These are phyloP conservation scores for Candida nonsorbophila DNA, from an alignment of 805 yeast species.

Conservation along the genomic window DNA sequence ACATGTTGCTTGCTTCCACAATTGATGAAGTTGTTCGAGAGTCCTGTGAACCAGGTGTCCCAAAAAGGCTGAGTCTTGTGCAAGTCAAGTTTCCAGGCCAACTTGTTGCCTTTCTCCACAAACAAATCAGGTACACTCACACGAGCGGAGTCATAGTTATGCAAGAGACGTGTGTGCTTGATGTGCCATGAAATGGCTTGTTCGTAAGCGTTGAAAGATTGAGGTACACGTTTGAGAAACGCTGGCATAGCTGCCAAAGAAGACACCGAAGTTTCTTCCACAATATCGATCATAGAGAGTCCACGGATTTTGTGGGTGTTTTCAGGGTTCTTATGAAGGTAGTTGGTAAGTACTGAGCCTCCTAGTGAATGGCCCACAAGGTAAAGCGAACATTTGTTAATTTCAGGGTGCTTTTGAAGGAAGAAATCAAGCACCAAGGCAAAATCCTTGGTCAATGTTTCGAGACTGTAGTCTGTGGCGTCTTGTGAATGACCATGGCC, in stretches of 20 bases:
- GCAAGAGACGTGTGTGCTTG: slow-evolving; percentile 42
- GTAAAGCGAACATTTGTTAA: slow-evolving; percentile 39
- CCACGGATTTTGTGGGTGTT: slow-evolving; percentile 46
- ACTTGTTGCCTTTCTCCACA: slow-evolving; percentile 11
- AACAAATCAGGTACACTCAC: slow-evolving; percentile 77
- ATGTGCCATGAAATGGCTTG: slow-evolving; percentile 83
- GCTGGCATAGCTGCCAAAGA: slow-evolving; percentile 62
- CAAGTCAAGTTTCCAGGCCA: slow-evolving; percentile 64
- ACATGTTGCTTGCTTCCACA: slow-evolving; percentile 25
- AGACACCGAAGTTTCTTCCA: slow-evolving; percentile 83
- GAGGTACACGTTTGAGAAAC: slow-evolving; percentile 67
- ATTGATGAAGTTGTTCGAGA: slow-evolving; percentile 48
- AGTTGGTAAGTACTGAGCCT: slow-evolving; percentile 71
- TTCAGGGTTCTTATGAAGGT: slow-evolving; percentile 22
- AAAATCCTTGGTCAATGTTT: slow-evolving; percentile 56
- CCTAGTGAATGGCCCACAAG: slow-evolving; percentile 91
- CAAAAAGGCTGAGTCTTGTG: slow-evolving; percentile 60
- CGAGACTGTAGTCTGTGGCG: slow-evolving; percentile 35
- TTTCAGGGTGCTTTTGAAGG: slow-evolving; percentile 6
- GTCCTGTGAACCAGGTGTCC: slow-evolving; percentile 74
- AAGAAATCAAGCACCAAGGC: slow-evolving; percentile 41
- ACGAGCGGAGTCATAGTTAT: slow-evolving; percentile 56
- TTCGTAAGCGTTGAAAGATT: slow-evolving; percentile 42
- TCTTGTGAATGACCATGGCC: slow-evolving; percentile 63
- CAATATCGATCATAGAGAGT: slow-evolving; percentile 78